Evolutionary conservation across 306 rosid species (phyloP), one percentile per base, ranked within the genome.

Genomic region (Malus orientalis): DNA sequence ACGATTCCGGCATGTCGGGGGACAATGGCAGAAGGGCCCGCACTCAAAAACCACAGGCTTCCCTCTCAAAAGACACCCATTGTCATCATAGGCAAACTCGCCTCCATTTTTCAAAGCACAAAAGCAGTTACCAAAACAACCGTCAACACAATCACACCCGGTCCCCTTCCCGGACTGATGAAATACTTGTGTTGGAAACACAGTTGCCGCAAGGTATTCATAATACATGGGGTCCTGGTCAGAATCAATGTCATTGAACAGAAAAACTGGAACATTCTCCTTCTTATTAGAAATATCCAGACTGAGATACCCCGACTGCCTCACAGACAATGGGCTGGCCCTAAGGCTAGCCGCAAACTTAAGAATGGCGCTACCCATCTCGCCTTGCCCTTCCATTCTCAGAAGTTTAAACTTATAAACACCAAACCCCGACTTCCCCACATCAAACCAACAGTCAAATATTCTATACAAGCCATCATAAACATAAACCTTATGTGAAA

Each of bases 391-490:
- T 12, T 89, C 93, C 62, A 91, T 91, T 82, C 99, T 89, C 54
- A 84, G 29, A 7, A 96, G 77, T 84, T 88, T 96, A 74, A 71
- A 96, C 93, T 96, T 92, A 78, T 74, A 96, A 55, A 96, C 97
- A 49, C 99, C 98, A 71, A 92, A 92, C 33, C 99, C 98, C 10
- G 98, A 91, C 88, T 87, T 96, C 1, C 99, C 98, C 79, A 89
- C 91, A 83, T 92, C 99, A 84, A 96, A 89, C 98, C 98, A 96
- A 62, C 88, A 87, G 61, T 91, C 93, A 38, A 79, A 13, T 74
- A 96, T 96, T 75, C 77, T 88, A 82, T 92, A 96, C 73, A 96
- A 79, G 1, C 99, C 99, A 84, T 96, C 99, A 79, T 96, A 96
- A 58, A 96, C 90, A 83, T 96, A 96, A 54, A 92, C 86, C 85